phyloP scores from a whole-genome alignment of 257 asterid genomes.

The Ocimum tenuiflorum region DNA sequence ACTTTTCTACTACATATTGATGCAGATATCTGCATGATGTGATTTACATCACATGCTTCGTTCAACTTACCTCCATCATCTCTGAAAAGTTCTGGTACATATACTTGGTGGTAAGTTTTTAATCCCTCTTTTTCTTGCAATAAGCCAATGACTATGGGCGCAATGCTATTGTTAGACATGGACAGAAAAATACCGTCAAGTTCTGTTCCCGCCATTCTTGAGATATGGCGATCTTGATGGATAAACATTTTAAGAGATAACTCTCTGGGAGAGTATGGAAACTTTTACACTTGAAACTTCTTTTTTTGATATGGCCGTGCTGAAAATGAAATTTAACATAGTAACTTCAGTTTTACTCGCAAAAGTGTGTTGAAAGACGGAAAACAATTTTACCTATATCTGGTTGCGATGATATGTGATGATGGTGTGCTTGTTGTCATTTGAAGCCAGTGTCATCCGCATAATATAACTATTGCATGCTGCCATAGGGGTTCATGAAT shows the following conservation, averaged over 20 bases:
- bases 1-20: background rate
- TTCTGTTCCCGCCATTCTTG: background rate
- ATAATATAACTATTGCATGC: background rate
- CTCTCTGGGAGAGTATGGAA: background rate
- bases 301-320: background rate
- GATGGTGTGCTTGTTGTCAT: background rate
- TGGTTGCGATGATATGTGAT: background rate
- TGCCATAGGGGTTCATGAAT: background rate
- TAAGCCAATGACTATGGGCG: background rate
- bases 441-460: background rate
- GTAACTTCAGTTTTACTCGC: too few relatives aligned
- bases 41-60: constrained; percentile 84
- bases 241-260: background rate
- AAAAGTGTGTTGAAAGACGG: background rate
- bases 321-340: background rate
- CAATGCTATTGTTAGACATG: background rate
- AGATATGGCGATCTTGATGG: constrained; percentile 4
- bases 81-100: constrained; percentile 82
- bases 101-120: constrained; percentile 72
- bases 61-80: constrained; percentile 74
- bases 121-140: background rate
- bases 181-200: background rate
- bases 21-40: constrained; percentile 89
- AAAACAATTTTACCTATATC: background rate
- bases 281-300: background rate